These are phyloP conservation scores for Esteya vermicola DNA, from an alignment of 2,329 filamentous ascomycete species.

Conservation along the genomic window DNA sequence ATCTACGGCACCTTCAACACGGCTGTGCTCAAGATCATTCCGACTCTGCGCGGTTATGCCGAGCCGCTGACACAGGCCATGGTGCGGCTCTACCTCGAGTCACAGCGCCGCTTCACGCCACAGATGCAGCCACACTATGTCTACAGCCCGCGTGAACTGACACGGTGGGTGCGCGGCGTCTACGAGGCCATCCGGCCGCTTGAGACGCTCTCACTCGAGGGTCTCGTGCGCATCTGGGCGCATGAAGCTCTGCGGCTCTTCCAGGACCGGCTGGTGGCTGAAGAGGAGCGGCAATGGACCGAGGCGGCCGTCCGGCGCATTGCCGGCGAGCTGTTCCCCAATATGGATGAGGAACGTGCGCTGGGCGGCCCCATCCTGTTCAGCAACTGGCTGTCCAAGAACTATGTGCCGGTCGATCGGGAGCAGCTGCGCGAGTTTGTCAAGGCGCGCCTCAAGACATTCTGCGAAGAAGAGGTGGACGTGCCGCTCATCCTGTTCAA, in stretches of 20 bases:
- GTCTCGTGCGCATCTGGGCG: conserved; percentile 91
- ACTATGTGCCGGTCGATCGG: conserved; percentile 92
- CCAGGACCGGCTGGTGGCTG: conserved; percentile 88
- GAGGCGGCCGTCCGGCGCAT: conserved; percentile 76
- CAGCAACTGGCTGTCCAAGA: conserved; percentile 98
- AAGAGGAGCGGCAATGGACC: conserved; percentile 92
- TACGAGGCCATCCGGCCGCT: conserved; percentile 94
- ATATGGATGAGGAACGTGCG: conserved; percentile 80
- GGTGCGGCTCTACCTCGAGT: conserved; percentile 92
- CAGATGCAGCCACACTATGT: conserved; percentile 98
- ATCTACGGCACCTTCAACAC: conserved; percentile 98
- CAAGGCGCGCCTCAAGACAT: conserved; percentile 90
- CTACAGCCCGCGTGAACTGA: conserved; percentile 96
- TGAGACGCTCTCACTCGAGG: conserved; percentile 76
- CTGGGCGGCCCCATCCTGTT: conserved; percentile 89
- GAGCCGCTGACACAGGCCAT: conserved; percentile 92
- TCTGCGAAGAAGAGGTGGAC: conserved; percentile 98
- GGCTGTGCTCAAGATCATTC: conserved; percentile 92
- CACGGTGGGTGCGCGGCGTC: conserved; percentile 90
- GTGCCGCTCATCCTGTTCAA: conserved; percentile 99
- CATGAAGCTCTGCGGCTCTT: conserved; percentile 93
- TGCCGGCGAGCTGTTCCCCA: conserved; percentile 84
- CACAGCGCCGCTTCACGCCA: conserved; percentile 85
- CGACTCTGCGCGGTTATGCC: conserved; percentile 84
- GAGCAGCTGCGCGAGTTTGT: conserved; percentile 94